phyloP scores from a whole-genome alignment of 208 protist species.

The Leishmania tarentolae region DNA sequence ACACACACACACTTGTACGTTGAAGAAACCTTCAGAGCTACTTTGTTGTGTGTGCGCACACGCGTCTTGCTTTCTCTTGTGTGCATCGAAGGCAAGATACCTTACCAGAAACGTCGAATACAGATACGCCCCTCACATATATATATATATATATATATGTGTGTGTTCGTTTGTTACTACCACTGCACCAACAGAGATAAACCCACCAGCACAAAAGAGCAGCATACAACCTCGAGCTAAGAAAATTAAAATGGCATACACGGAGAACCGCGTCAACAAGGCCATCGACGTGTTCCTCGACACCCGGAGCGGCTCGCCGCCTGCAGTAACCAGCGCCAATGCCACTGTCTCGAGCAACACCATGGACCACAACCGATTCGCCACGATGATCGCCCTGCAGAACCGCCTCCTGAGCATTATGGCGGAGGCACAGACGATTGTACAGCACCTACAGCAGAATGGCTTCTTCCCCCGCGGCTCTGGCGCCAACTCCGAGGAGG shows the following conservation, averaged over 20 bases:
- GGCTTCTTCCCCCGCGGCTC: constrained; percentile 38
- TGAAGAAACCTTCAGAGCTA: not conserved
- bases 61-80: not conserved
- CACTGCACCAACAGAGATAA: not conserved
- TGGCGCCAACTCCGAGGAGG: constrained; percentile 28
- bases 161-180: not conserved
- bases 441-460: constrained; percentile 49
- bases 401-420: constrained; percentile 47
- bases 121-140: not conserved
- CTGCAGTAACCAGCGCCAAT: not conserved
- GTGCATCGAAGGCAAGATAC: not conserved
- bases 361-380: constrained; percentile 28
- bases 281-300: constrained; percentile 35
- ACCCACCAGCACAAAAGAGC: not conserved
- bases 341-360: not conserved
- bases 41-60: not conserved
- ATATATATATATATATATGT: not conserved
- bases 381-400: constrained; percentile 43
- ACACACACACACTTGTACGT: not conserved
- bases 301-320: constrained; percentile 21
- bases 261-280: constrained; percentile 30
- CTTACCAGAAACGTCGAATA: not conserved
- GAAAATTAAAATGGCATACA: constrained; percentile 8
- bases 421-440: constrained; percentile 41
- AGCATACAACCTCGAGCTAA: not conserved